Evolutionary conservation across 2,329 filamentous ascomycete genomes (phyloP), one percentile per base, ranked within the genome.

Genomic region (Trichoderma sp.): DNA sequence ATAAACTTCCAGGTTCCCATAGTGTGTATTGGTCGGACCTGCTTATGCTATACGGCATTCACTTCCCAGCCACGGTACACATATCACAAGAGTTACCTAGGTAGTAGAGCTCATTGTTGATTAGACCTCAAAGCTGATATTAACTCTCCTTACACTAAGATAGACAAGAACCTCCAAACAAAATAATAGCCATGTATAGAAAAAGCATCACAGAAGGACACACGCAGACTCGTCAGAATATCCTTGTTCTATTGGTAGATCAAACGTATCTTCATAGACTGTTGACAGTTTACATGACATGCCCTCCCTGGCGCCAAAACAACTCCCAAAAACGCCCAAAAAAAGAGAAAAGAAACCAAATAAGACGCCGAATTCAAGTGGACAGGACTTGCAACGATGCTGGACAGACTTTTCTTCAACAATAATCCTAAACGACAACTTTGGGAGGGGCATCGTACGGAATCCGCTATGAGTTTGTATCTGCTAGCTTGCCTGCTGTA

Each of bases 301-400:
- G 76, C 73, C 70, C 72, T 76, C 77, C 78, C 79, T 75, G 74
- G 75, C 72, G 73, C 72, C 47, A 53, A 20, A 34, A 62, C 20
- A 64, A 76, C 77, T 76, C 76, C 74, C 77, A 68, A 30, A 73
- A 81, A 81, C 79, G 79, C 79, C 79, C 76, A 28, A 58, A 32
- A 30, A 17, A 15, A 26, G 7, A 9, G 9, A 11, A 32, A 58
- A 13, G 5, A 17, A 71, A 74, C 76, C 74, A 76, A 74, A 77
- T 73, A 55, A 72, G 71, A 75, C 76, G 75, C 77, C 78, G 68
- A 68, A 73, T 63, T 71, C 76, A 71, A 68, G 72, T 65, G 26
- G 11, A 61, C 61, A 59, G 30, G 30, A 65, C 53, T 61, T 72
- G 71, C 73, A 76, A 72, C 75, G n/a, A 58, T 36, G 26, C 55